Base-by-base conservation (phyloP, 352 stramenopile species). In the Thraustochytrium sp. region DNA sequence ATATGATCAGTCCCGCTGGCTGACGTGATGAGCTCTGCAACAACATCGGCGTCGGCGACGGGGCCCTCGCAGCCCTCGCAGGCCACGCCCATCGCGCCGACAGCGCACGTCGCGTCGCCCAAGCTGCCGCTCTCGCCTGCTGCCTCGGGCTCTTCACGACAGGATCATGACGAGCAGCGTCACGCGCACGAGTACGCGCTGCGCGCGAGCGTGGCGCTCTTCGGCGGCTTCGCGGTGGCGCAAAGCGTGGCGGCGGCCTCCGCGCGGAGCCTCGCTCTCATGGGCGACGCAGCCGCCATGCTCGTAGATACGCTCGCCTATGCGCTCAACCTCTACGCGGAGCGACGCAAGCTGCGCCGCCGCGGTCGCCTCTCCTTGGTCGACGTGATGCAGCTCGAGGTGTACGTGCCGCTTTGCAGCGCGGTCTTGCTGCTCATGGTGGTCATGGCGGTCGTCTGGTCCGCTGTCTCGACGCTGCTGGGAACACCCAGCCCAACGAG, bases 271-370 rank as follows among this genome's bases (percentile, higher is more conserved):
- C 61, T 62, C 11, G 42, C 84, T n/a, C 76, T 87, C 16, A 42
- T 82, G 29, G 82, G 74, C 37, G 84, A 87, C 59, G 64, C 48
- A 36, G 53, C 44, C 2, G 65, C 78, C 4, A 87, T 87, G 84
- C 29, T 86, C 26, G 84, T 87, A 21, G 84, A 87, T 64, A 72
- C 77, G 13, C 11, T 84, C 3, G 51, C 59, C 1, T 87, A 87
- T 53, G 76, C 38, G 18, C 76, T 54, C 16, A 86, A 86, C 16
- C 65, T 87, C 5, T 84, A 75, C 36, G 84, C 61, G 3, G 84
- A 83, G 55, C 62, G 56, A 48, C 42, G 46, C 23, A 75, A 80
- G 38, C n/a, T n/a, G n/a, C 49, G 84, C 54, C 9, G 21, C 54
- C 0, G 13, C 21, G 1, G 62, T 26, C 2, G 21, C 11, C 51